Evolutionary conservation across 371 early-diverging fungal species (phyloP).

Genomic region (Choanephora cucurbitarum): DNA sequence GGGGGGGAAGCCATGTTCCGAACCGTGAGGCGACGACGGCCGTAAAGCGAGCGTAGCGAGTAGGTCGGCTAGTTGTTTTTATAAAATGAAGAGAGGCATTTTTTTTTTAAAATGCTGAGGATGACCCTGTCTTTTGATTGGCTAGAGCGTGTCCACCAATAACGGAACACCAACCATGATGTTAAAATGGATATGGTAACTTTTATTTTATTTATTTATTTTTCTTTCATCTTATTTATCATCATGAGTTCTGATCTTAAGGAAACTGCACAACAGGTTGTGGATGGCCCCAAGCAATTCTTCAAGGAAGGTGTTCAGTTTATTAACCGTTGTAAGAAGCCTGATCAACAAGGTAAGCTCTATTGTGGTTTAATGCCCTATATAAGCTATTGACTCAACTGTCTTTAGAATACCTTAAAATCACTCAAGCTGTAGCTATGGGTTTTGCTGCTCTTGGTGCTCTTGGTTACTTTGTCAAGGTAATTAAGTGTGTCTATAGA

Average conservation of each 20-base stretch:
- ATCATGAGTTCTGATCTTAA: slow-evolving; percentile 49
- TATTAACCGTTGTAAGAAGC: slow-evolving; percentile 95
- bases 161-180: slow-evolving; percentile 8
- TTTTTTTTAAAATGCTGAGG: no score
- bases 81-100: no score
- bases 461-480: slow-evolving; percentile 97
- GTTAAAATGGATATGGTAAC: slow-evolving; percentile 1
- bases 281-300: slow-evolving; percentile 90
- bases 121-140: no score
- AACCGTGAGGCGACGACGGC: no score
- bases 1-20: no score
- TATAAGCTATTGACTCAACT: no score
- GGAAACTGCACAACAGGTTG: slow-evolving; percentile 56
- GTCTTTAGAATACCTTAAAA: slow-evolving; percentile 85
- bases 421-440: slow-evolving; percentile 92
- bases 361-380: no score
- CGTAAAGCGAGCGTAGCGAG: no score
- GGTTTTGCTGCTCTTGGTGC: slow-evolving; percentile 98
- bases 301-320: slow-evolving; percentile 89
- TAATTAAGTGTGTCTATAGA: slow-evolving; percentile 17
- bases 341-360: slow-evolving; percentile 90
- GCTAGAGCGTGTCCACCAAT: neutral
- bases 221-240: slow-evolving; percentile 16
- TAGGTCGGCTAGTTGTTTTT: no score
- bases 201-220: slow-evolving; percentile 11